These are phyloP conservation scores for Mortierella sp. DNA, from an alignment of 371 early-diverging fungal genomes.

Conservation along the genomic window DNA sequence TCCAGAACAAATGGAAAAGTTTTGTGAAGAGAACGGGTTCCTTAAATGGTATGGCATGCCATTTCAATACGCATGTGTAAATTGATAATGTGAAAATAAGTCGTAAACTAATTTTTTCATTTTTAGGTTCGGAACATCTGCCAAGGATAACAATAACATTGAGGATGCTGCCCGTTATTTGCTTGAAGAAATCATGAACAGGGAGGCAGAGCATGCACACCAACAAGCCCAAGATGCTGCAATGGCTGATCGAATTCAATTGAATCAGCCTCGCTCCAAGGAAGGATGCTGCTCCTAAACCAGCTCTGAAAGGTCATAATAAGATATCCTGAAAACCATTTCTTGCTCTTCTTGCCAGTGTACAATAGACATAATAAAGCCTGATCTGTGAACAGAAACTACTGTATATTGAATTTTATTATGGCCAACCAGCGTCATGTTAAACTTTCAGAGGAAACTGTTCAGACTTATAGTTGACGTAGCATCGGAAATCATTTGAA, in stretches of 20 bases:
- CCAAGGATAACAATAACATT: conserved; percentile 75
- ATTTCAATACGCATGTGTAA: neutral
- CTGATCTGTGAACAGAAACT: neutral
- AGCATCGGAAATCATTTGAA: conserved; percentile 79
- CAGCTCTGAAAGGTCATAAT: neutral
- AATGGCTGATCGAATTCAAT: conserved; percentile 28
- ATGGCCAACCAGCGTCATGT: conserved; percentile 1
- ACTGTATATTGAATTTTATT: neutral
- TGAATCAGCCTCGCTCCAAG: conserved; percentile 36
- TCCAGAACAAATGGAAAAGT: conserved; percentile 63
- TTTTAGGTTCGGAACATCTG: conserved; percentile 75
- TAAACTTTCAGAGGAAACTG: conserved; percentile 39
- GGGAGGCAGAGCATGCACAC: conserved; percentile 47
- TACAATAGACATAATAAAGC: conserved; percentile 18
- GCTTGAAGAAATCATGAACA: conserved; percentile 58
- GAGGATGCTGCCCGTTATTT: conserved; percentile 73
- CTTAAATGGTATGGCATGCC: conserved; percentile 62
- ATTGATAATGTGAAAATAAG: too few relatives aligned
- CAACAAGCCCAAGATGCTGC: conserved; percentile 33
- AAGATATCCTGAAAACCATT: neutral
- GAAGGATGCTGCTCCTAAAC: conserved; percentile 44
- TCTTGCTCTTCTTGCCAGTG: conserved; percentile 10
- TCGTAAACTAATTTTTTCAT: neutral
- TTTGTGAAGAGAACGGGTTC: conserved; percentile 70
- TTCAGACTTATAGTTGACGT: conserved; percentile 66